Evolutionary conservation across 768 basidiomycete genomes (phyloP).

Genomic region (Rhodosporidiobolus odoratus): DNA sequence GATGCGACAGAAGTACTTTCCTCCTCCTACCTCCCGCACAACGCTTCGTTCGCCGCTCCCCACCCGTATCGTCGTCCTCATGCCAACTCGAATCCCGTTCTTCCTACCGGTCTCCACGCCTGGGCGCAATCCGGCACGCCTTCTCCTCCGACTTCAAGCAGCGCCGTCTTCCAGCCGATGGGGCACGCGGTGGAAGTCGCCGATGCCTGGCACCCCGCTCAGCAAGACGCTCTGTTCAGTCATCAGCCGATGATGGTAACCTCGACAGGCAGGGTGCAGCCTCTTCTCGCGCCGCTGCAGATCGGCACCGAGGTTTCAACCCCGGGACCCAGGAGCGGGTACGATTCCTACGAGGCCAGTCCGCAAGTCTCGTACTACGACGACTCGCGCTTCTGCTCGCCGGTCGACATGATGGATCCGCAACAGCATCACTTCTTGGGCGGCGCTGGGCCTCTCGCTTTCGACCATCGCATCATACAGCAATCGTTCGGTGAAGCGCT

Average conservation of each 20-base stretch:
- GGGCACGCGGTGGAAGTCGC: background rate
- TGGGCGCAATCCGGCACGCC: background rate
- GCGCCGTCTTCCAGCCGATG: background rate
- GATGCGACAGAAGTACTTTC: background rate
- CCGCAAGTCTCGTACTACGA: background rate
- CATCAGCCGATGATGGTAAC: background rate
- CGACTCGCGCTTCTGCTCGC: slow-evolving; percentile 24
- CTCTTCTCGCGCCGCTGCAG: slow-evolving; percentile 7
- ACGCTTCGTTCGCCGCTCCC: background rate
- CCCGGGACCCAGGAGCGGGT: background rate
- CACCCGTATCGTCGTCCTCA: slow-evolving; percentile 13
- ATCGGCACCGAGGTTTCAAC: background rate
- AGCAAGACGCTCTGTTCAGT: background rate
- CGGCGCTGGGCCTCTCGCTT: slow-evolving; percentile 10
- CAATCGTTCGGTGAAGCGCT: too few species aligned
- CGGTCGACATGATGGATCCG: slow-evolving; percentile 13
- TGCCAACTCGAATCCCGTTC: slow-evolving; percentile 14
- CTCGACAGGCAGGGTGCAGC: background rate
- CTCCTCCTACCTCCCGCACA: background rate
- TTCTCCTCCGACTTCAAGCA: background rate
- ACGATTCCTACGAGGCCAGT: slow-evolving; percentile 11
- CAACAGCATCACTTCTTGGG: slow-evolving; percentile 1
- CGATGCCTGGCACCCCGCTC: background rate
- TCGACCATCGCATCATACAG: background rate
- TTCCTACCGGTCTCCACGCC: background rate